Conservation (phyloP, 768 basidiomycete genomes). For the Postia placenta region DNA sequence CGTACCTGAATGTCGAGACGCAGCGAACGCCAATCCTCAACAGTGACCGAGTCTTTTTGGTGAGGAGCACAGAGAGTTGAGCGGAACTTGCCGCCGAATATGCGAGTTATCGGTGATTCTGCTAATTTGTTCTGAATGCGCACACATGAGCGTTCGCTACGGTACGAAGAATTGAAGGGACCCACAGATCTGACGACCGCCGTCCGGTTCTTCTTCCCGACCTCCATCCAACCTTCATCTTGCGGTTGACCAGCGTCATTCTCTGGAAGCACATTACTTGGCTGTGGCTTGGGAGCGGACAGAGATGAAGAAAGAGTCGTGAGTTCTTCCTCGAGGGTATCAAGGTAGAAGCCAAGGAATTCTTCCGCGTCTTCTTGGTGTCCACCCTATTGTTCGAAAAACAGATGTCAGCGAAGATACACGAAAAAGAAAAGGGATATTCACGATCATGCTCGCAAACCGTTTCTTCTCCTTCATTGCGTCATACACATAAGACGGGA, state of each 20-base stretch:
- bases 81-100: conserved; percentile 92
- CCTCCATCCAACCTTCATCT: conserved; percentile 86
- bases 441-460: conserved; percentile 87
- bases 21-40: conserved; percentile 89
- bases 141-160: conserved; percentile 2
- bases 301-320: conserved; percentile 43
- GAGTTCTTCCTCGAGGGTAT: conserved; percentile 91
- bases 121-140: conserved; percentile 57
- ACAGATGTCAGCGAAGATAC: no score
- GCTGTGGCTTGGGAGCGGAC: conserved; percentile 21
- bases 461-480: conserved; percentile 91
- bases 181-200: conserved; percentile 76
- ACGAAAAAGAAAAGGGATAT: conserved; percentile 21
- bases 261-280: conserved; percentile 35
- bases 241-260: conserved; percentile 24
- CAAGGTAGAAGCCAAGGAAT: conserved; percentile 95
- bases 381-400: conserved; percentile 64
- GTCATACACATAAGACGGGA: conserved; percentile 84
- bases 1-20: conserved; percentile 83
- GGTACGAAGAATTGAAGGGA: conserved; percentile 11
- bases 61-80: conserved; percentile 77
- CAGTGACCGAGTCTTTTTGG: conserved; percentile 78
- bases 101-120: conserved; percentile 84
- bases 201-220: conserved; percentile 80
- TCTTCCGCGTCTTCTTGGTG: conserved; percentile 99